Conservation (phyloP, 768 basidiomycete genomes). For the Amanita jacksonii region DNA sequence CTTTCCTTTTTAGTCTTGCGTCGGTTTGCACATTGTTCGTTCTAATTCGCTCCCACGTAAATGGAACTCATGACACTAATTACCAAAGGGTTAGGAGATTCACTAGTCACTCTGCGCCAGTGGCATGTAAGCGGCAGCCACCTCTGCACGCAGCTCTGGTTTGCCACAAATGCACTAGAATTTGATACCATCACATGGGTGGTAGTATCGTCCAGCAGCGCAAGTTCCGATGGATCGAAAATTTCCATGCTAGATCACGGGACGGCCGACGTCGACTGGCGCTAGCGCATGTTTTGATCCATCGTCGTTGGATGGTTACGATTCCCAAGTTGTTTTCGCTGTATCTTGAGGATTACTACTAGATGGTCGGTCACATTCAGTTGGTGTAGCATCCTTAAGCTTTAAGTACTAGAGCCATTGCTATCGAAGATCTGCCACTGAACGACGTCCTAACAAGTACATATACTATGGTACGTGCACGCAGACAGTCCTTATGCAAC, state of each 20-base stretch:
- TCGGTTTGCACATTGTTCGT: no score
- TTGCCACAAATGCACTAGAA: no score
- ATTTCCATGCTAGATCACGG: background rate
- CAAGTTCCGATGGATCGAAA: background rate
- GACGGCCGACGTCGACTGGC: background rate
- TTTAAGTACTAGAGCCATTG: no score
- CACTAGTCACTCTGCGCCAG: no score
- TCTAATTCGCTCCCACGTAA: no score
- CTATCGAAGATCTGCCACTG: conserved; percentile 23
- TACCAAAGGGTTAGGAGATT: no score
- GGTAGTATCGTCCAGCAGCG: conserved; percentile 3
- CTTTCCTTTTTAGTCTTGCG: no score
- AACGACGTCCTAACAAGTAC: conserved; percentile 1
- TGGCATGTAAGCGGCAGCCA: no score
- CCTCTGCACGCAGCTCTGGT: no score
- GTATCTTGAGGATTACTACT: background rate
- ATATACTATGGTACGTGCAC: conserved; percentile 35
- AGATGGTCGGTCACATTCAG: background rate
- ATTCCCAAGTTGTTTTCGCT: background rate
- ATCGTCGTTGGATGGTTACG: background rate
- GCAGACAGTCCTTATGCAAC: conserved; percentile 68
- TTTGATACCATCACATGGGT: no score
- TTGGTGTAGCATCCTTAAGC: conserved; percentile 43
- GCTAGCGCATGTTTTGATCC: background rate
- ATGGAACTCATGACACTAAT: no score